Evolutionary conservation across 108 stramenopile genomes (phyloP), one percentile per base, ranked within the genome.

Genomic region (Cyclostephanos invisitatus): DNA sequence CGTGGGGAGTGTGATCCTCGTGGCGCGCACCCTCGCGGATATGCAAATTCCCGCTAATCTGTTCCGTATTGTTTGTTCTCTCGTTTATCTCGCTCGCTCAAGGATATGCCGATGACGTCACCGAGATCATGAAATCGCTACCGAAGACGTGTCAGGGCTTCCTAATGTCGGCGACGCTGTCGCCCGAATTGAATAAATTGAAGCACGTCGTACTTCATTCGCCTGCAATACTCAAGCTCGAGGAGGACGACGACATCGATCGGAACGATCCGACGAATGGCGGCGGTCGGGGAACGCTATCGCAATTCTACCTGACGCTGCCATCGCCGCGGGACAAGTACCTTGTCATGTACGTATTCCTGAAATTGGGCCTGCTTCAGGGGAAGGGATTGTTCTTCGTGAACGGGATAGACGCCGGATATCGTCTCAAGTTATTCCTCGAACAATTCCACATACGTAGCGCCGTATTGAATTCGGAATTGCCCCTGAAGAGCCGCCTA

Each of bases 301-400:
- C 87, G 56, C 99, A 99, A 75, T 98, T 96, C 74, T 97, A 95
- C 67, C 67, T 98, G 42, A 58, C 73, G 29, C 64, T 94, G 22
- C 87, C 89, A 0, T 46, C 15, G 15, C 74, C 84, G 32, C 86
- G 84, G 48, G 99, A 99, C 84, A 97, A 96, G 77, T 85, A 85
- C 57, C 77, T 99, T 48, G 85, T 97, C 1, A 68, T 98, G 40
- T 99, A 91, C 71, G 97, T 97, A 17, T 93, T 93, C 77, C 68
- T 93, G 25, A 93, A 93, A 53, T 87, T 99, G 42, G 97, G 96
- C 27, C 70, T 99, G 62, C 81, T 99, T 18, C 87, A 91, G 83
- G 98, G 98, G 22, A 97, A 97, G 57, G 97, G 96, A 5, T 75
- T 99, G 6, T 96, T 99, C 77, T 99, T 99, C 74, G 97, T 98